Evolutionary conservation across 805 yeast genomes (phyloP).

Genomic region (Cyberlindnera samutprakarnensis): DNA sequence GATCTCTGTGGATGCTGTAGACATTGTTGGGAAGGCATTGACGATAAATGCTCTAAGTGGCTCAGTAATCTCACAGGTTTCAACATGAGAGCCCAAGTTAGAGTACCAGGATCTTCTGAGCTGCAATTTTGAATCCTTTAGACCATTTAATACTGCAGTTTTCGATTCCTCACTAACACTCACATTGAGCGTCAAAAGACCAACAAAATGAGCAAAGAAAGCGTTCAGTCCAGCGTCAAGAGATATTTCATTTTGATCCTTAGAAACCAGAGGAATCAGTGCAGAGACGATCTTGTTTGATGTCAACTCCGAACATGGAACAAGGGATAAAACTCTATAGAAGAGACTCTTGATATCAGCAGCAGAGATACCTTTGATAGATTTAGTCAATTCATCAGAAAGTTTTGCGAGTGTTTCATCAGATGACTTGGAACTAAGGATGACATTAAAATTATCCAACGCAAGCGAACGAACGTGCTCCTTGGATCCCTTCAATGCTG

Average conservation of each 20-base stretch:
- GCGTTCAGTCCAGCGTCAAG: slow-evolving; percentile 42
- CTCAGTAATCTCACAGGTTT: slow-evolving; percentile 6
- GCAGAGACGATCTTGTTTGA: slow-evolving; percentile 34
- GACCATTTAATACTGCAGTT: slow-evolving; percentile 38
- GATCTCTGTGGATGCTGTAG: slow-evolving; percentile 35
- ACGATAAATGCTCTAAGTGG: slow-evolving; percentile 10
- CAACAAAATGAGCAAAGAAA: slow-evolving; percentile 37
- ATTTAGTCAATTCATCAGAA: slow-evolving; percentile 46
- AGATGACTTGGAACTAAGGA: slow-evolving; percentile 26
- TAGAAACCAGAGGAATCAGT: slow-evolving; percentile 46
- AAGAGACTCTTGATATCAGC: slow-evolving; percentile 59
- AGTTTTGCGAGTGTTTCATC: slow-evolving; percentile 26
- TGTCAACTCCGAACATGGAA: slow-evolving; percentile 23
- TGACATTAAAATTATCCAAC: slow-evolving; percentile 21
- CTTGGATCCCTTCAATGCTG: slow-evolving; percentile 65
- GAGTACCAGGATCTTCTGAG: slow-evolving; percentile 64
- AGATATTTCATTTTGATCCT: slow-evolving; percentile 71
- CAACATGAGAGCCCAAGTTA: slow-evolving; percentile 34
- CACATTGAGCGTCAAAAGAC: slow-evolving; percentile 6
- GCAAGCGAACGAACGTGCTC: slow-evolving; percentile 42
- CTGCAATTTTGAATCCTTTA: slow-evolving; percentile 54
- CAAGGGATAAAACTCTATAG: slow-evolving; percentile 34
- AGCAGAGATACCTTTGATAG: slow-evolving; percentile 49
- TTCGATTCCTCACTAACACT: slow-evolving; percentile 16
- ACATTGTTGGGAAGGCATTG: slow-evolving; percentile 21